Percentiles rank a stretch among this genome's conserved stretches.
phyloP scores from a whole-genome alignment of 1,284 basidiomycete species.

The Melampsora abietis-canadensis region DNA sequence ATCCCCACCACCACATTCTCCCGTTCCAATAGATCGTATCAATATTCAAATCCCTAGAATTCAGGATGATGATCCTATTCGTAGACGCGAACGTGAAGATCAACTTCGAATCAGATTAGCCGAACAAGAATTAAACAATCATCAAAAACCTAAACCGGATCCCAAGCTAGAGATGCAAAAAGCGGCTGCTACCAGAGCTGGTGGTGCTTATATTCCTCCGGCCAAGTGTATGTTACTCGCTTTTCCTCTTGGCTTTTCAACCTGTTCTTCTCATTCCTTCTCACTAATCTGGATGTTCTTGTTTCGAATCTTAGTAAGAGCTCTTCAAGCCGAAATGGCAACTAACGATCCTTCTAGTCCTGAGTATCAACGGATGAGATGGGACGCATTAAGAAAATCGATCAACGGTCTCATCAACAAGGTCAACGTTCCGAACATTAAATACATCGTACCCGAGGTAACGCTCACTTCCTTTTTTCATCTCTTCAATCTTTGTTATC shows the following conservation, averaged over 20 bases:
- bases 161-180: constrained; percentile 49
- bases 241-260: not conserved
- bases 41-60: constrained; percentile 58
- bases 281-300: not conserved
- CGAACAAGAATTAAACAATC: constrained; percentile 66
- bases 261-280: not conserved
- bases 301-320: constrained; percentile 60
- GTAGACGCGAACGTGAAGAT: constrained; percentile 70
- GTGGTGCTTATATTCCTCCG: constrained; percentile 95
- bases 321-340: constrained; percentile 78
- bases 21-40: constrained; percentile 1
- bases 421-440: constrained; percentile 78
- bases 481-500: not conserved
- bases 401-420: constrained; percentile 99
- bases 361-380: constrained; percentile 93
- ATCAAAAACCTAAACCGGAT: constrained; percentile 52
- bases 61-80: constrained; percentile 70
- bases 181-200: constrained; percentile 62
- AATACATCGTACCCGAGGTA: constrained; percentile 83
- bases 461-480: not conserved
- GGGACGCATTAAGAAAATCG: constrained; percentile 96
- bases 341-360: constrained; percentile 73
- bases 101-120: constrained; percentile 70
- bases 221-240: constrained; percentile 59
- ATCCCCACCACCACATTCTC: not conserved